phyloP scores from a whole-genome alignment of 495 filamentous ascomycete species.

The Trichoderma virens region DNA sequence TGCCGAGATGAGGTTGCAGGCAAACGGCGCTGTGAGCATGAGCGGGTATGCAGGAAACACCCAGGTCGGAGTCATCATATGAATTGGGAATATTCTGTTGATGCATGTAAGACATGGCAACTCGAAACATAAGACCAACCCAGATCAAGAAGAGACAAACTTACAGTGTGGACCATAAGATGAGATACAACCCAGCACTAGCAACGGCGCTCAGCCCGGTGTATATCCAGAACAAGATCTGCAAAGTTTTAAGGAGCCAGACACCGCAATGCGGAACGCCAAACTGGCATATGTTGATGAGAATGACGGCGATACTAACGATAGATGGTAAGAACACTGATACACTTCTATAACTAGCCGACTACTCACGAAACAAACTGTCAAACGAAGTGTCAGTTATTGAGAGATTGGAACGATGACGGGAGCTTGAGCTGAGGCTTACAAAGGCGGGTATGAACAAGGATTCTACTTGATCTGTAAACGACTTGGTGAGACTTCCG shows the following conservation, averaged over 20 bases:
- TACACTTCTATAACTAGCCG: not conserved
- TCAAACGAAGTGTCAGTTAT: not conserved
- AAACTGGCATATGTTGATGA: constrained; percentile 76
- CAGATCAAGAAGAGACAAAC: not conserved
- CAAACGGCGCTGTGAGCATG: constrained; percentile 70
- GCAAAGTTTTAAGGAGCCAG: constrained; percentile 60
- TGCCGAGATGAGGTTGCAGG: constrained; percentile 53
- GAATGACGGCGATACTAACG: constrained; percentile 58
- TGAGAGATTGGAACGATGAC: constrained; percentile 1
- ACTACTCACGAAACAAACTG: constrained; percentile 39
- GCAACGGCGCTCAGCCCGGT: constrained; percentile 53
- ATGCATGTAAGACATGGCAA: constrained; percentile 11
- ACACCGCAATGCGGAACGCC: constrained; percentile 55
- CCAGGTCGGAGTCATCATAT: constrained; percentile 86
- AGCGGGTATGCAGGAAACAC: constrained; percentile 87
- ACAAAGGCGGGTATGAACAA: constrained; percentile 71
- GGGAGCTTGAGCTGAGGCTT: constrained; percentile 10
- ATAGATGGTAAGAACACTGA: not conserved
- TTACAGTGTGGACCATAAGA: constrained; percentile 55
- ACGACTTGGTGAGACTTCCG: constrained; percentile 62
- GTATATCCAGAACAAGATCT: constrained; percentile 69
- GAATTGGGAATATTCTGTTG: constrained; percentile 62
- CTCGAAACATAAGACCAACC: constrained; percentile 8
- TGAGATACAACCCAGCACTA: constrained; percentile 63
- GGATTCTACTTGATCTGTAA: constrained; percentile 71